Evolutionary conservation across 2,329 filamentous ascomycete species (phyloP).

Genomic region (Orbilia quercus): DNA sequence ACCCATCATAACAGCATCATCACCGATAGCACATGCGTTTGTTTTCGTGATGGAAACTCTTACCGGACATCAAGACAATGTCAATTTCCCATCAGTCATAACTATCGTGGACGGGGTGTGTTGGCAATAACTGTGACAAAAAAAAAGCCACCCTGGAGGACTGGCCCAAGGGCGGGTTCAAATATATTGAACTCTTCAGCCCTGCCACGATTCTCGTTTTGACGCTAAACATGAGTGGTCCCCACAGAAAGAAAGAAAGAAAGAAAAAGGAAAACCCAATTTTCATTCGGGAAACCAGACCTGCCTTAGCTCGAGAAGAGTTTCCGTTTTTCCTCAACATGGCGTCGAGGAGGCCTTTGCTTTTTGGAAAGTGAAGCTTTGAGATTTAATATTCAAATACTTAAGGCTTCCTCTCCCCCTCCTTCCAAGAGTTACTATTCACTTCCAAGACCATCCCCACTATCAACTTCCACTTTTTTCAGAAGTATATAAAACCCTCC

Average conservation of each 20-base stretch:
- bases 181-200: conserved; percentile 45
- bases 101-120: conserved; percentile 23
- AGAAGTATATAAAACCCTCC: conserved; percentile 14
- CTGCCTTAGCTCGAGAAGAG: conserved; percentile 53
- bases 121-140: conserved; percentile 32
- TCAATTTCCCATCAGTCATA: conserved; percentile 6
- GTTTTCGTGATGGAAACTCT: conserved; percentile 20
- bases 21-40: conserved; percentile 34
- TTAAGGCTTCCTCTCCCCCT: conserved; percentile 28
- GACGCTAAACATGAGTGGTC: conserved; percentile 16
- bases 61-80: conserved; percentile 10
- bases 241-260: conserved; percentile 15
- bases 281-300: conserved; percentile 45
- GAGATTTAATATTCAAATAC: conserved; percentile 37
- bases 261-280: conserved; percentile 6
- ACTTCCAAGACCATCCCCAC: conserved; percentile 24
- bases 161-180: no score
- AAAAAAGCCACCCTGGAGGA: conserved; percentile 27
- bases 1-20: conserved; percentile 17
- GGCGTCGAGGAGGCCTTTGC: conserved; percentile 34
- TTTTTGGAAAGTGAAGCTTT: conserved; percentile 33
- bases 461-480: not conserved
- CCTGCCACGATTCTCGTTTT: conserved; percentile 46
- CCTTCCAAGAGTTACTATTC: conserved; percentile 12
- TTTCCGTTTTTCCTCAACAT: conserved; percentile 32